These are phyloP conservation scores for Pythium scleroteichum DNA, from an alignment of 352 stramenopile species.

Conservation along the genomic window DNA sequence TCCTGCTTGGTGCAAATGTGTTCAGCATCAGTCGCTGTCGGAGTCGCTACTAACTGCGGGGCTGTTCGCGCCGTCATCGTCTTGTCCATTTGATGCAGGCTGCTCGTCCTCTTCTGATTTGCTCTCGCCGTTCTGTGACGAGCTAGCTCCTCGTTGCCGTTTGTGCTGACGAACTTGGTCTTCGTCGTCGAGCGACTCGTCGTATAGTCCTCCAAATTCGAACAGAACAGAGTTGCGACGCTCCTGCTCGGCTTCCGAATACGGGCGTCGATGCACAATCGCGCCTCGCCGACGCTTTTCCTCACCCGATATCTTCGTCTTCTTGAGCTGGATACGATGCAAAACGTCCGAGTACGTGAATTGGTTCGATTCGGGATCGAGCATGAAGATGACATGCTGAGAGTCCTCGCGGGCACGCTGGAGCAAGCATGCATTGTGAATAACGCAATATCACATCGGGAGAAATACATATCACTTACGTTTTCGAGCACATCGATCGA, in stretches of 20 bases:
- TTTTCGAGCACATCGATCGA: slow-evolving; percentile 66
- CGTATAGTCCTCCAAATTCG: slow-evolving; percentile 65
- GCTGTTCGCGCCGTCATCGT: slow-evolving; percentile 46
- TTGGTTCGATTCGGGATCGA: slow-evolving; percentile 70
- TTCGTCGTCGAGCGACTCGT: slow-evolving; percentile 65
- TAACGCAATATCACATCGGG: too few species aligned
- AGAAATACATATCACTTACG: slow-evolving; percentile 38
- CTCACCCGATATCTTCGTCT: slow-evolving; percentile 77
- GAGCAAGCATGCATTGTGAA: too few species aligned
- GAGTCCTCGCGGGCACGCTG: slow-evolving; percentile 42
- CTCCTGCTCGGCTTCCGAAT: slow-evolving; percentile 67
- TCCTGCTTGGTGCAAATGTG: slow-evolving; percentile 31
- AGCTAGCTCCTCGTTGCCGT: slow-evolving; percentile 40
- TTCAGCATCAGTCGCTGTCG: slow-evolving; percentile 51
- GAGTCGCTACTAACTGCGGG: slow-evolving; percentile 65
- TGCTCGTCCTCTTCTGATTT: slow-evolving; percentile 34
- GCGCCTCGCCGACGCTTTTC: slow-evolving; percentile 79
- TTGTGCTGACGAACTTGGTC: slow-evolving; percentile 68
- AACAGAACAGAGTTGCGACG: slow-evolving; percentile 60
- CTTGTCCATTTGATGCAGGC: slow-evolving; percentile 28
- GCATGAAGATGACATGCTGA: slow-evolving; percentile 78
- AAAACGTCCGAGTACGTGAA: slow-evolving; percentile 81
- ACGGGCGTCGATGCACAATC: slow-evolving; percentile 73
- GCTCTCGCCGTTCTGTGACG: slow-evolving; percentile 38
- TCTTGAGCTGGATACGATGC: slow-evolving; percentile 78